Conservation (phyloP, 2,329 filamentous ascomycete genomes). For the Cladosporium cucumerinum region DNA sequence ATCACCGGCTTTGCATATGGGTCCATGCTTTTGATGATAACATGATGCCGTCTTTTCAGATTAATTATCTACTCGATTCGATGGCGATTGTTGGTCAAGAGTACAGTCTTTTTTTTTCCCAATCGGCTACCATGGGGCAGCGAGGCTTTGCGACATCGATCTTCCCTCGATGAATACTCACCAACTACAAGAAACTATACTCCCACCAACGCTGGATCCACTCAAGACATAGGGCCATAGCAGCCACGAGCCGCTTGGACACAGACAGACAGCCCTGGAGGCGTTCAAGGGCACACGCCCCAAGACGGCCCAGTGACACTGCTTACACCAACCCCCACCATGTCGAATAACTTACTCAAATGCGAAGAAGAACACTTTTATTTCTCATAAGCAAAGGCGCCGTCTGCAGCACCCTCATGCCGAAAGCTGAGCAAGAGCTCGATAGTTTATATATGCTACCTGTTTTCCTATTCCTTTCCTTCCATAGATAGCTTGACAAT, state of each 20-base stretch:
- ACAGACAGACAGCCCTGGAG: not conserved
- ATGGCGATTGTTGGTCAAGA: not conserved
- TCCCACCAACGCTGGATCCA: not conserved
- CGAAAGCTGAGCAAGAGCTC: not conserved
- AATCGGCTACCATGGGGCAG: not conserved
- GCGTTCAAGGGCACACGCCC: not conserved
- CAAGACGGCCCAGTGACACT: not conserved
- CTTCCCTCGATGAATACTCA: not conserved
- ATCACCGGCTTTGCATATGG: not conserved
- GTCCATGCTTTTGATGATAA: not conserved
- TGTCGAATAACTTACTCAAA: not conserved
- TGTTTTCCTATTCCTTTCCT: not conserved
- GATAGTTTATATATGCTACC: not conserved
- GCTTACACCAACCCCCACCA: not conserved
- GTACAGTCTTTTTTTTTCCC: not conserved
- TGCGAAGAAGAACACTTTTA: not conserved
- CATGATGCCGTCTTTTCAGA: not conserved
- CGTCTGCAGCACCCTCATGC: not conserved
- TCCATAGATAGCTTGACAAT: not conserved
- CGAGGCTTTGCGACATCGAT: too few species aligned
- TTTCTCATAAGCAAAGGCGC: not conserved
- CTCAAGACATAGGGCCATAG: not conserved
- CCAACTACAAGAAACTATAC: too few species aligned
- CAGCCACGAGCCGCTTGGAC: not conserved
- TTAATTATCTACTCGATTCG: not conserved